These are phyloP conservation scores for Scopulariopsis brevicaulis DNA, from an alignment of 2,329 filamentous ascomycete genomes.

Conservation along the genomic window DNA sequence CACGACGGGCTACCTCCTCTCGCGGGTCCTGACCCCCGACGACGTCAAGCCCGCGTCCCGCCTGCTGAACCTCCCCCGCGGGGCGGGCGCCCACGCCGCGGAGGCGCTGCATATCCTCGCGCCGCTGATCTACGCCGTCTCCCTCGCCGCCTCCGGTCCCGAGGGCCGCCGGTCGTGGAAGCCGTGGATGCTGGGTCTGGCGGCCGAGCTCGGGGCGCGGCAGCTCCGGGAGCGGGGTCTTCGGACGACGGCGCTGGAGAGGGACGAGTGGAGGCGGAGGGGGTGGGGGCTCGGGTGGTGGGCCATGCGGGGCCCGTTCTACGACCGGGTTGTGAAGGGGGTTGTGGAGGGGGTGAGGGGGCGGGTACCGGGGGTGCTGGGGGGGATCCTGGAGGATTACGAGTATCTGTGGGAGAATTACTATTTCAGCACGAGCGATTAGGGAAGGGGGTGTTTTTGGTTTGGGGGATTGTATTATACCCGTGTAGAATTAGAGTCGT, in stretches of 20 bases:
- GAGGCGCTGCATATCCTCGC: constrained; percentile 88
- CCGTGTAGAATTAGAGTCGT: neutral
- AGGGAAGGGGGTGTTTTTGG: constrained; percentile 4
- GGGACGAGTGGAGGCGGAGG: constrained; percentile 78
- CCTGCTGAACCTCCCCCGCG: constrained; percentile 73
- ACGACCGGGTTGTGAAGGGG: constrained; percentile 78
- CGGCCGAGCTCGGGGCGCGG: constrained; percentile 78
- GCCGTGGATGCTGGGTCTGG: constrained; percentile 80
- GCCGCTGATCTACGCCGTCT: constrained; percentile 75
- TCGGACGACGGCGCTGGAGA: constrained; percentile 76
- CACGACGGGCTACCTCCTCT: constrained; percentile 77
- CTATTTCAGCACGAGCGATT: constrained; percentile 62
- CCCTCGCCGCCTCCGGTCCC: constrained; percentile 33
- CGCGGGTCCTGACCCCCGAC: constrained; percentile 86
- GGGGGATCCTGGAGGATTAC: constrained; percentile 86
- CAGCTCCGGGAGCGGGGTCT: constrained; percentile 67
- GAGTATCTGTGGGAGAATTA: constrained; percentile 98
- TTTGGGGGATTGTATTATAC: neutral
- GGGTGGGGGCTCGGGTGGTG: constrained; percentile 93
- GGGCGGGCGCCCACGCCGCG: constrained; percentile 60
- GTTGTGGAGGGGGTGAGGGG: constrained; percentile 62
- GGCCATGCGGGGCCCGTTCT: constrained; percentile 92
- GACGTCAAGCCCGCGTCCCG: constrained; percentile 89
- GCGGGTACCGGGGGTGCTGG: constrained; percentile 69
- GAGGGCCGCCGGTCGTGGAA: constrained; percentile 54